These are phyloP conservation scores for Lophiotrema nucula DNA, from an alignment of 495 filamentous ascomycete genomes.

Conservation along the genomic window DNA sequence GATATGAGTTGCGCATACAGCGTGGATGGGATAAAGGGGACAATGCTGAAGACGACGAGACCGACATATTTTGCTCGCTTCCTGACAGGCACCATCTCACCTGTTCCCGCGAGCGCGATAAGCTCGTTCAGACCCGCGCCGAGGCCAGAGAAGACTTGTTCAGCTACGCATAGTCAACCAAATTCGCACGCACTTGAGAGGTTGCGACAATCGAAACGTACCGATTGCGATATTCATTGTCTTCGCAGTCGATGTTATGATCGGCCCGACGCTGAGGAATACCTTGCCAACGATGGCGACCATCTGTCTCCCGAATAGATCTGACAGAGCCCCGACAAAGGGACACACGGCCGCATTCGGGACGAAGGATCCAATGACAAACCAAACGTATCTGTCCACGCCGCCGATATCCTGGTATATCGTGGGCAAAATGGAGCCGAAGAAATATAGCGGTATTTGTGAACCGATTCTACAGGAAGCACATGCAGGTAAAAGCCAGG, in stretches of 20 bases:
- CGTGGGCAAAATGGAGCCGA: conserved; percentile 51
- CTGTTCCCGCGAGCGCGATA: conserved; percentile 63
- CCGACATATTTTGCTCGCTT: conserved; percentile 71
- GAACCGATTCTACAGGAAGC: conserved; percentile 39
- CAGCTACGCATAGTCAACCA: conserved; percentile 44
- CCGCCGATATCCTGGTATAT: conserved; percentile 69
- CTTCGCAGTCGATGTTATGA: conserved; percentile 61
- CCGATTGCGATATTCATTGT: conserved; percentile 70
- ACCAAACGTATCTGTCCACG: conserved; percentile 68
- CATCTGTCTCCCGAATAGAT: conserved; percentile 67
- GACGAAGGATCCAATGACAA: conserved; percentile 67
- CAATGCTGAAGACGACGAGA: conserved; percentile 63
- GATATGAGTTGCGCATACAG: conserved; percentile 71
- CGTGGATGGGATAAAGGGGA: conserved; percentile 68
- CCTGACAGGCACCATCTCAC: conserved; percentile 67
- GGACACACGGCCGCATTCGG: conserved; percentile 68
- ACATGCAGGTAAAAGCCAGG: conserved; percentile 29
- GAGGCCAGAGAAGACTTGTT: conserved; percentile 62
- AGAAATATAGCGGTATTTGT: conserved; percentile 40
- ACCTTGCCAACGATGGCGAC: conserved; percentile 63
- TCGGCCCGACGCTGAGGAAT: conserved; percentile 64
- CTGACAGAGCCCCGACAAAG: conserved; percentile 71
- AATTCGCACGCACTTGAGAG: background rate
- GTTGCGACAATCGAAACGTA: too few relatives aligned
- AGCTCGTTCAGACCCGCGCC: conserved; percentile 66